A percentile compares a stretch with the other conserved stretches of the same genome.
Evolutionary conservation across 768 basidiomycete species (phyloP).

Genomic region (Rhizopogon salebrosus): DNA sequence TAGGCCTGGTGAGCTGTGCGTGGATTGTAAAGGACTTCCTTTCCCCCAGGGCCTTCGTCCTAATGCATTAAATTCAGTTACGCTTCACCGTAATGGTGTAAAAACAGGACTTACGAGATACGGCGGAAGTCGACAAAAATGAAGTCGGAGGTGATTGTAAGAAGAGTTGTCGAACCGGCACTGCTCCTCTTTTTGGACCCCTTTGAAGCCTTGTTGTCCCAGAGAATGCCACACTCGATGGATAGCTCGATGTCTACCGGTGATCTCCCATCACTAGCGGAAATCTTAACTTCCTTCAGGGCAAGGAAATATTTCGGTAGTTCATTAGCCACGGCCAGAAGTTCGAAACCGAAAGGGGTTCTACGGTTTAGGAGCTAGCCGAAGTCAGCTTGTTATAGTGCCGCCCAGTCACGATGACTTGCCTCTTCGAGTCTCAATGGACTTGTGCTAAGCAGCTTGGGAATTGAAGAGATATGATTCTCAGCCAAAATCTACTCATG

Average conservation of each 20-base stretch:
- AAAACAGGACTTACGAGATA: slow-evolving; percentile 59
- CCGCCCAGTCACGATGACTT: background rate
- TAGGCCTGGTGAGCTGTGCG: slow-evolving; percentile 65
- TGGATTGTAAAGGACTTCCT: slow-evolving; percentile 56
- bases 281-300: slow-evolving; percentile 42
- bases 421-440: slow-evolving; percentile 64
- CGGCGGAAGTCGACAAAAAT: slow-evolving; percentile 76
- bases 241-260: slow-evolving; percentile 55
- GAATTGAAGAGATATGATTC: slow-evolving; percentile 63
- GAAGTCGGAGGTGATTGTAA: slow-evolving; percentile 72
- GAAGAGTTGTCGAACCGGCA: slow-evolving; percentile 61
- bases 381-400: slow-evolving; percentile 3
- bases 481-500: slow-evolving; percentile 62
- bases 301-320: slow-evolving; percentile 61
- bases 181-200: slow-evolving; percentile 39
- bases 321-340: slow-evolving; percentile 54
- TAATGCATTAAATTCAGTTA: slow-evolving; percentile 23
- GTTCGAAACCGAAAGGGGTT: slow-evolving; percentile 67
- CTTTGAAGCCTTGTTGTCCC: slow-evolving; percentile 28
- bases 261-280: slow-evolving; percentile 36
- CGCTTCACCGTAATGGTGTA: background rate
- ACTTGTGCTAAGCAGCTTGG: slow-evolving; percentile 47
- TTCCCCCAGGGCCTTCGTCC: slow-evolving; percentile 63
- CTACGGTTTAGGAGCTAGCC: slow-evolving; percentile 67
- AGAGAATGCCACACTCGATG: slow-evolving; percentile 50